Base-by-base conservation (phyloP, 2,329 filamentous ascomycete species). In the Plectosphaerella cucumerina region DNA sequence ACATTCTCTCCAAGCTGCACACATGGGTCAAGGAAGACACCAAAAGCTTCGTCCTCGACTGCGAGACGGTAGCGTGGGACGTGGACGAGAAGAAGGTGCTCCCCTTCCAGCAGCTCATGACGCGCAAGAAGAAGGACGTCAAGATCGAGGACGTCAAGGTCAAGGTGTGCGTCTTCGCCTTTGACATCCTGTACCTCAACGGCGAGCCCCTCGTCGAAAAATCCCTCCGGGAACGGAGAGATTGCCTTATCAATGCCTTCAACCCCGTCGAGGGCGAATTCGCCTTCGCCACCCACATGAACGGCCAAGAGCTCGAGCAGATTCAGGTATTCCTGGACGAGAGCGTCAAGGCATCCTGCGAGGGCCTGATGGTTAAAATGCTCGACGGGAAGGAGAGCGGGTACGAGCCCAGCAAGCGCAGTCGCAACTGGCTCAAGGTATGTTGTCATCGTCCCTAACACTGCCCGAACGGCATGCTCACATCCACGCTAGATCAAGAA, bases 351-450 rank as follows among this genome's bases (percentile, higher is more conserved):
- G 90, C 92, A 2, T 95, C 90, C 0, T 99, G 94, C 64, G 94
- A 99, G 74, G 94, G 94, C 11, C 76, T 99, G 49, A 99, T 99
- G 94, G 94, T 99, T 14, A 99, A 99, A 76, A 99, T 99, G 94
- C 73, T 99, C 53, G 93, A 97, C 66, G 94, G 93, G 1, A 76
- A 82, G 6, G 93, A 97, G 69, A 96, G 90, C 59, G 90, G 89
- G 60, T 99, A 99, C 65, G 93, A 97, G 70, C 94, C 94, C 18
- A 96, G 90, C 62, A 96, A 96, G 67, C 87, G 94, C 57, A 96
- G 90, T 70, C 89, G 94, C 53, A 99, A 99, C 65, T 99, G 94
- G 94, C 87, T 99, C 58, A 99, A 99, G 78, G 87, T 89, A 56
- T 47, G 35, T 22, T 34, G 15, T 48, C 22, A 17, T 42, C 23